These are phyloP conservation scores for Fereydounia khargensis DNA, from an alignment of 1,284 basidiomycete genomes.

Conservation along the genomic window DNA sequence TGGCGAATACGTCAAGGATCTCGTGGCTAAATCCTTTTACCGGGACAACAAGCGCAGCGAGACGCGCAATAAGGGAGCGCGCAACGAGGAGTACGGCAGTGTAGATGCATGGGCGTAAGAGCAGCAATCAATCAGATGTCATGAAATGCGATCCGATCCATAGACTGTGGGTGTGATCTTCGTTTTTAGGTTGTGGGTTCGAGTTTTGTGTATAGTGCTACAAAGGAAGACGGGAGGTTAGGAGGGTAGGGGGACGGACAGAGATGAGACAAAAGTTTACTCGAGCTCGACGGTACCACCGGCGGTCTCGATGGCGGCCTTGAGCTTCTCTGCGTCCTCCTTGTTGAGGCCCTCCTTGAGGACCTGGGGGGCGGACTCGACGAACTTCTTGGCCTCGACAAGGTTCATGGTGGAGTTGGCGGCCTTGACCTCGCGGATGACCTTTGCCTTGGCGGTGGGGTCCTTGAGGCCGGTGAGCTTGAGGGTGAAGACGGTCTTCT, in stretches of 20 bases:
- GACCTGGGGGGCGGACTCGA: slow-evolving; percentile 88
- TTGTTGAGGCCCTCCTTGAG: slow-evolving; percentile 95
- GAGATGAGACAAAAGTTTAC: too few relatives aligned
- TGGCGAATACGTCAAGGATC: slow-evolving; percentile 60
- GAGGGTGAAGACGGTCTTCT: slow-evolving; percentile 96
- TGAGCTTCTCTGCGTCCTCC: slow-evolving; percentile 96
- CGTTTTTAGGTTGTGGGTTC: too few relatives aligned
- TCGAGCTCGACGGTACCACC: slow-evolving; percentile 75
- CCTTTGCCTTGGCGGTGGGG: slow-evolving; percentile 74
- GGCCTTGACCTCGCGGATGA: slow-evolving; percentile 97
- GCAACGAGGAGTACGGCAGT: slow-evolving; percentile 34
- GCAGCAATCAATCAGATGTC: background rate
- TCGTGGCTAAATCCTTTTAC: slow-evolving; percentile 59
- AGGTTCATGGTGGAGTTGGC: slow-evolving; percentile 54
- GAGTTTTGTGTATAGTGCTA: too few relatives aligned
- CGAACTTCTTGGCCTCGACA: slow-evolving; percentile 91
- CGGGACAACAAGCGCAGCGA: slow-evolving; percentile 22
- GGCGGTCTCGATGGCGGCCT: slow-evolving; percentile 81
- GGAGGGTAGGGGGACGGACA: background rate
- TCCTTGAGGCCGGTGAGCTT: slow-evolving; percentile 60
- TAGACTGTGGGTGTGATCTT: too few relatives aligned
- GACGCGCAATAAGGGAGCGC: slow-evolving; percentile 32
- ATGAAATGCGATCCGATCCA: too few relatives aligned
- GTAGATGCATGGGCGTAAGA: slow-evolving; percentile 41
- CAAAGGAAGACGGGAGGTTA: too few relatives aligned